Evolutionary conservation across 257 asterid species (phyloP).

Genomic region (Fraxinus anomala): DNA sequence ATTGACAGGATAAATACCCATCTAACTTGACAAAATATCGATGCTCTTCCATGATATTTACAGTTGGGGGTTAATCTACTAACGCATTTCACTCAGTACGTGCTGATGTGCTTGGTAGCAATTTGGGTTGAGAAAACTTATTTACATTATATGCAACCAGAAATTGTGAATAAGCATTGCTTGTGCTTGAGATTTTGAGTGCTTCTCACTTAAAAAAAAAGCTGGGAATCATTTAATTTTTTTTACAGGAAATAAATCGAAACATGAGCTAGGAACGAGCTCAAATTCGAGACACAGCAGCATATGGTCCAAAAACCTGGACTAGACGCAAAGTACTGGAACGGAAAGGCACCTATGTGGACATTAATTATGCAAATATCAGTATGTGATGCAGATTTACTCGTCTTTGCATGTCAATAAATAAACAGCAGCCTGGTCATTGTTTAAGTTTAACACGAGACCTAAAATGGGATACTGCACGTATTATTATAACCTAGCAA

Average conservation of each 20-base stretch:
- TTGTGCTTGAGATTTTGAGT: neutral
- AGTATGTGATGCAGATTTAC: neutral
- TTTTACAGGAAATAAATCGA: neutral
- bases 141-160: neutral
- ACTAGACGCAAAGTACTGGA: neutral
- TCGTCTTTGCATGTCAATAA: neutral
- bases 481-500: constrained; percentile 21
- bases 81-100: neutral
- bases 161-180: neutral
- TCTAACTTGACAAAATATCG: neutral
- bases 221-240: neutral
- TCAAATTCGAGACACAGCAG: neutral
- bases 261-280: neutral
- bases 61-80: too few relatives aligned
- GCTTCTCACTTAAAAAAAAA: too few relatives aligned
- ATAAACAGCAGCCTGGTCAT: neutral
- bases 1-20: neutral
- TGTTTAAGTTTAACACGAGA: neutral
- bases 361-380: neutral
- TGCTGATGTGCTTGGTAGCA: neutral
- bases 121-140: neutral
- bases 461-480: constrained; percentile 17
- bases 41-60: neutral
- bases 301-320: neutral
- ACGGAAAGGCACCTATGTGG: neutral